A percentile compares a stretch with the other conserved stretches of the same genome.
Evolutionary conservation across 1,139 yeast species (phyloP).

Genomic region (Blastobotrys persicus): DNA sequence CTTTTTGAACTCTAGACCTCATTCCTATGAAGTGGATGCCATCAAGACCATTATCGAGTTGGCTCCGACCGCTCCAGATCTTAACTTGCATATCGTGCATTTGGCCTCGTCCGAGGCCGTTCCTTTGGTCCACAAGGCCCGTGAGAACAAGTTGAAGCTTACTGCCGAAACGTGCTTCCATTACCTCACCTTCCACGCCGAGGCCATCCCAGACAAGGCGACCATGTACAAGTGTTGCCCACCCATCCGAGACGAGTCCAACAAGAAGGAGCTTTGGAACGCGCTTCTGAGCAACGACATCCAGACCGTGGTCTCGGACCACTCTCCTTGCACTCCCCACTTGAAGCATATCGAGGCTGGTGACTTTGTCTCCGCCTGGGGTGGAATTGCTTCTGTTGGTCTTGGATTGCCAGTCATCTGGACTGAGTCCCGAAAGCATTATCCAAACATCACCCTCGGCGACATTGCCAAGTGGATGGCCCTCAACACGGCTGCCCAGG

Average conservation of each 20-base stretch:
- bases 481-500: slow-evolving; percentile 79
- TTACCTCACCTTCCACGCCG: slow-evolving; percentile 74
- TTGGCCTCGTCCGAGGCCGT: slow-evolving; percentile 81
- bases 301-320: slow-evolving; percentile 90
- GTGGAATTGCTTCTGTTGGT: slow-evolving; percentile 94
- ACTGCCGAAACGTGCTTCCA: slow-evolving; percentile 95
- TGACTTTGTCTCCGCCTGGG: slow-evolving; percentile 93
- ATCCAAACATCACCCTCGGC: slow-evolving; percentile 44
- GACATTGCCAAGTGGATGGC: slow-evolving; percentile 80
- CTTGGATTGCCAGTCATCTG: slow-evolving; percentile 78
- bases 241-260: slow-evolving; percentile 75
- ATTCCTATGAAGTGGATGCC: slow-evolving; percentile 80
- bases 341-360: slow-evolving; percentile 78
- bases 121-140: slow-evolving; percentile 64
- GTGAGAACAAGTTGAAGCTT: slow-evolving; percentile 53
- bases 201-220: slow-evolving; percentile 66
- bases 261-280: slow-evolving; percentile 70
- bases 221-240: slow-evolving; percentile 94
- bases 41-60: slow-evolving; percentile 66
- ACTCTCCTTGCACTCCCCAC: slow-evolving; percentile 93
- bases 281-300: slow-evolving; percentile 66
- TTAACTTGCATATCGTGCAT: slow-evolving; percentile 84
- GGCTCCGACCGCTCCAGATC: slow-evolving; percentile 56
- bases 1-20: slow-evolving; percentile 84
- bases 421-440: slow-evolving; percentile 61